Conservation (phyloP, 2,329 filamentous ascomycete genomes). For the Cladophialophora bantiana region DNA sequence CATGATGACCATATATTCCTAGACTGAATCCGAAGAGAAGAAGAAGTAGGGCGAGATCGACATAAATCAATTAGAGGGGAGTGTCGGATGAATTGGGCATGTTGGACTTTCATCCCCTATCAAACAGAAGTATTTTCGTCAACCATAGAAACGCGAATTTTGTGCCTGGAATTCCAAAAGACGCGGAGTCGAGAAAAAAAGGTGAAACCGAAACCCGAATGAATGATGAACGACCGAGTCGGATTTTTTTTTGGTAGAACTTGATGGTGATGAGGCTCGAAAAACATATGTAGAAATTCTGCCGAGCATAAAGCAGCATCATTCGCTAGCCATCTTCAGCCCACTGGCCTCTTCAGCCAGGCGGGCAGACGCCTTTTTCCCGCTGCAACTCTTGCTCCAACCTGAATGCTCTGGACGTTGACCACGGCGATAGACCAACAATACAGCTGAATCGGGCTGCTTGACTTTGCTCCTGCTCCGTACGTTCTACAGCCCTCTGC, state of each 20-base stretch:
- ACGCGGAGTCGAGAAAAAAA: neutral
- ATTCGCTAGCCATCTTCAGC: conserved; percentile 3
- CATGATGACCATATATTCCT: conserved; percentile 23
- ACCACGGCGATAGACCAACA: neutral
- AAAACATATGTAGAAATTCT: neutral
- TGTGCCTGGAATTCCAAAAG: neutral
- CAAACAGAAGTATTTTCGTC: neutral
- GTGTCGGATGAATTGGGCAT: conserved; percentile 27
- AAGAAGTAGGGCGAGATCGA: conserved; percentile 6
- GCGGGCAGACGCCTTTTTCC: neutral
- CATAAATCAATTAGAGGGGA: conserved; percentile 30
- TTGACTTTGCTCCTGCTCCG: neutral
- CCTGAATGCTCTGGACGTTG: neutral
- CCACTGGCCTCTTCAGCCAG: too few relatives aligned
- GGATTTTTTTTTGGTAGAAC: neutral
- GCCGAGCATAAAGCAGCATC: neutral
- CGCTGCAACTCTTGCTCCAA: neutral
- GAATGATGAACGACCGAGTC: conserved; percentile 12
- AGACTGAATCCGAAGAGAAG: neutral
- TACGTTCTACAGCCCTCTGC: neutral
- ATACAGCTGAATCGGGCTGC: neutral
- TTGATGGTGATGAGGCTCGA: neutral
- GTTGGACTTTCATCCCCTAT: conserved; percentile 32
- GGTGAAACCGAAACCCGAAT: neutral
- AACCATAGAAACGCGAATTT: neutral